Conservation (phyloP, 768 basidiomycete species). For the Kwoniella sp. region DNA sequence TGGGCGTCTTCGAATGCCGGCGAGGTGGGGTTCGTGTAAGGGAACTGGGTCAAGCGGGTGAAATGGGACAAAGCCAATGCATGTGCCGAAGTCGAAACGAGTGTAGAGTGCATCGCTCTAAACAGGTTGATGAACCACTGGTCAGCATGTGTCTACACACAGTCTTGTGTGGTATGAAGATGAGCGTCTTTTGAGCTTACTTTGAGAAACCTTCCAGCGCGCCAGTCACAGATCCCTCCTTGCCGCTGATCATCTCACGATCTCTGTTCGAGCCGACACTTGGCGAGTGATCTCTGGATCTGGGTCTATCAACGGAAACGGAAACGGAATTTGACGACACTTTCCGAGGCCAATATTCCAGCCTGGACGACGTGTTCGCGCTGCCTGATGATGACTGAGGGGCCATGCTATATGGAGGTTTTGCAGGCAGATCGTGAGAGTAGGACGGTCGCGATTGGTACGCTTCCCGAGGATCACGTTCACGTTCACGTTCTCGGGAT, state of each 20-base stretch:
- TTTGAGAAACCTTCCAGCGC: conserved; percentile 21
- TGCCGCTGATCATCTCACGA: background rate
- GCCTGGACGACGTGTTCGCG: background rate
- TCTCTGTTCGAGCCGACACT: background rate
- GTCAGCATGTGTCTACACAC: no score
- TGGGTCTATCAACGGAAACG: background rate
- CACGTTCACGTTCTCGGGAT: no score
- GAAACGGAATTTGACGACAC: background rate
- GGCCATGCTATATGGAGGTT: background rate
- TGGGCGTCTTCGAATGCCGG: conserved; percentile 24
- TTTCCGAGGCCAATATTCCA: background rate
- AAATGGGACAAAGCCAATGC: conserved; percentile 21
- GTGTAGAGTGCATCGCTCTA: conserved; percentile 29
- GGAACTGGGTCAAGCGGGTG: conserved; percentile 7
- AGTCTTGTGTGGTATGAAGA: background rate
- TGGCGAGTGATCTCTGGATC: conserved; percentile 2
- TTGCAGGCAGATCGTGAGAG: background rate
- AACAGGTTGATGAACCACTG: background rate
- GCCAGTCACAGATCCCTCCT: conserved; percentile 8
- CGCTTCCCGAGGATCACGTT: background rate
- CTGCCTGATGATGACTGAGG: background rate
- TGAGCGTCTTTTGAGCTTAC: conserved; percentile 9
- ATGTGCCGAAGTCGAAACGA: conserved; percentile 19
- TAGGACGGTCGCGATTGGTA: background rate
- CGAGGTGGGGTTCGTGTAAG: conserved; percentile 5